A percentile compares a stretch with the other conserved stretches of the same genome.
Evolutionary conservation across 768 basidiomycete species (phyloP).

Genomic region (Tricholomella constricta): DNA sequence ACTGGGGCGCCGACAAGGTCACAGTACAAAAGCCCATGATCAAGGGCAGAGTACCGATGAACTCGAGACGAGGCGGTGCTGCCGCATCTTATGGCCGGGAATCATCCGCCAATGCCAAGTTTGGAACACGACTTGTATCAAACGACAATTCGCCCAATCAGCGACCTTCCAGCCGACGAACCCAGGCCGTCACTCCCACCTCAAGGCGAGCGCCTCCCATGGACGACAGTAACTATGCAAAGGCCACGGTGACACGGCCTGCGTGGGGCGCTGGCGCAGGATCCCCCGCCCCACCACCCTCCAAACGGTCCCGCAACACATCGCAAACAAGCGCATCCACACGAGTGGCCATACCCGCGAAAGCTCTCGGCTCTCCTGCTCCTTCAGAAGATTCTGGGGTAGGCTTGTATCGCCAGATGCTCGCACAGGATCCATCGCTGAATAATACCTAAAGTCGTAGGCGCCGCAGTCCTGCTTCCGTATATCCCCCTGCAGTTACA

Average conservation of each 20-base stretch:
- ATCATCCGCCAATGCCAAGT: slow-evolving; percentile 91
- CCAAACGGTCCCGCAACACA: slow-evolving; percentile 68
- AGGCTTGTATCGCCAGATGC: slow-evolving; percentile 79
- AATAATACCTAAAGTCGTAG: slow-evolving; percentile 40
- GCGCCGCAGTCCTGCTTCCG: slow-evolving; percentile 14
- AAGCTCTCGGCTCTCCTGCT: slow-evolving; percentile 66
- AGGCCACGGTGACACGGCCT: slow-evolving; percentile 74
- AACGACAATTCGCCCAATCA: slow-evolving; percentile 48
- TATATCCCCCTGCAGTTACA: slow-evolving; percentile 21
- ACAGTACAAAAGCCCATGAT: slow-evolving; percentile 79
- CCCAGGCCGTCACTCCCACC: slow-evolving; percentile 47
- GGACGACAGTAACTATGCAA: slow-evolving; percentile 66
- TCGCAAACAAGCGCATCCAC: slow-evolving; percentile 73
- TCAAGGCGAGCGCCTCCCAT: slow-evolving; percentile 47
- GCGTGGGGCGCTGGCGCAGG: slow-evolving; percentile 73
- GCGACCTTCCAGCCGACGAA: slow-evolving; percentile 68
- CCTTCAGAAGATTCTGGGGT: slow-evolving; percentile 84
- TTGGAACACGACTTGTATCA: slow-evolving; percentile 80
- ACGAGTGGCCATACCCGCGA: slow-evolving; percentile 38
- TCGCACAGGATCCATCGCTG: slow-evolving; percentile 74
- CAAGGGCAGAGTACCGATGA: slow-evolving; percentile 45
- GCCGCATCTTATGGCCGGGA: slow-evolving; percentile 70
- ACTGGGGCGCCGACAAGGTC: slow-evolving; percentile 91
- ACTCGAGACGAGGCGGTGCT: slow-evolving; percentile 44
- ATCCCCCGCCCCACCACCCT: slow-evolving; percentile 36